phyloP scores from a whole-genome alignment of 2,329 filamentous ascomycete genomes.

The Aspergillus uvarum region DNA sequence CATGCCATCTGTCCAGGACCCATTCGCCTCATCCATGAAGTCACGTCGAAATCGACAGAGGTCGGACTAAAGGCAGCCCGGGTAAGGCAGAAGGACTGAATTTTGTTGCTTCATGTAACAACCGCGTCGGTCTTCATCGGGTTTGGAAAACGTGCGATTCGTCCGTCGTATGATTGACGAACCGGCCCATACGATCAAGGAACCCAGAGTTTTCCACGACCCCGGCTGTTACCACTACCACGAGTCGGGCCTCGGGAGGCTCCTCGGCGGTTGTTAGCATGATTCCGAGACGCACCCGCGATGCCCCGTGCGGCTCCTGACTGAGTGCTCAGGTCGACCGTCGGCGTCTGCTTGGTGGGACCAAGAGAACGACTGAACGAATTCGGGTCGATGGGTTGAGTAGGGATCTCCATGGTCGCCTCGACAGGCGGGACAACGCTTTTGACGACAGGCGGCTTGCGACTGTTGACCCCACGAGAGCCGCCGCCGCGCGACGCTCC shows the following conservation, averaged over 20 bases:
- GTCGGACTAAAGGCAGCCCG: slow-evolving; percentile 20
- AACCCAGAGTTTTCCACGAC: slow-evolving; percentile 47
- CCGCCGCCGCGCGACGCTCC: slow-evolving; percentile 27
- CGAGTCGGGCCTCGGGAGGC: slow-evolving; percentile 35
- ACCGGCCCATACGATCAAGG: slow-evolving; percentile 34
- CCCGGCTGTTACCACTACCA: slow-evolving; percentile 40
- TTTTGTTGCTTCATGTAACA: slow-evolving; percentile 21
- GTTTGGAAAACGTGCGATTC: slow-evolving; percentile 24
- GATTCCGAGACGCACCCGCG: slow-evolving; percentile 35
- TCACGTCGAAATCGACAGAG: slow-evolving; percentile 18
- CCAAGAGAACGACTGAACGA: slow-evolving; percentile 48
- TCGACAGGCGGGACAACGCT: slow-evolving; percentile 27
- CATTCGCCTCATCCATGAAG: slow-evolving; percentile 21
- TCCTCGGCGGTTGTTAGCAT: slow-evolving; percentile 33
- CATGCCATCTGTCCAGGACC: slow-evolving; percentile 18
- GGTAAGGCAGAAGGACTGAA: slow-evolving; percentile 16
- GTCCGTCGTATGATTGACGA: slow-evolving; percentile 20
- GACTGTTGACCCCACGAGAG: slow-evolving; percentile 28
- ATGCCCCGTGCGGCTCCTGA: slow-evolving; percentile 36
- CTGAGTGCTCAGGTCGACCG: slow-evolving; percentile 35
- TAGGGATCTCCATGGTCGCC: slow-evolving; percentile 43
- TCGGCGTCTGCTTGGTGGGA: slow-evolving; percentile 27
- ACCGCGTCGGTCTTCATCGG: slow-evolving; percentile 21
- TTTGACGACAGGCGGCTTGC: slow-evolving; percentile 32
- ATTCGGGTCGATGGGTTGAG: slow-evolving; percentile 49